These are phyloP conservation scores for Paracorniculantispora psalliotae DNA, from an alignment of 2,329 filamentous ascomycete species.

Conservation along the genomic window DNA sequence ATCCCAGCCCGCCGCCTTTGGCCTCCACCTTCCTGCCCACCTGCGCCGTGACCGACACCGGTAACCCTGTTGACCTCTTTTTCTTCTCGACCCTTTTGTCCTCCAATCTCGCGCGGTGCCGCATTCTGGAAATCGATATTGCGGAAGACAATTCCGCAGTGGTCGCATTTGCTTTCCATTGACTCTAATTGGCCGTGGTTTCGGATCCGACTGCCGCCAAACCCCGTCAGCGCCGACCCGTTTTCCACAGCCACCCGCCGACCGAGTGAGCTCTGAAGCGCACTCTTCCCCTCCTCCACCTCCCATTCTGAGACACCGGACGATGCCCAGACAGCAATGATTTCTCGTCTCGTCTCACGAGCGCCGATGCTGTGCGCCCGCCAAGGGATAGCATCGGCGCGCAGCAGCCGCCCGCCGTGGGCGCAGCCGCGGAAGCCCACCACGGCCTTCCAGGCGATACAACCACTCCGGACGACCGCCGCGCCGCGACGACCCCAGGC, in stretches of 20 bases:
- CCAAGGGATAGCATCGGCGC: conserved; percentile 23
- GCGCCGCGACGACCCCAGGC: conserved; percentile 24
- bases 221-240: background rate
- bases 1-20: background rate
- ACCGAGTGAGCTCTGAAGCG: background rate
- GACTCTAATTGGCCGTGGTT: background rate
- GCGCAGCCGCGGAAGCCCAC: conserved; percentile 23
- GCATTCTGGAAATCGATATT: background rate
- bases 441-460: conserved; percentile 24
- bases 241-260: background rate
- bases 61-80: conserved; percentile 4
- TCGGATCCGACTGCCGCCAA: background rate
- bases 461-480: conserved; percentile 30
- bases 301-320: background rate
- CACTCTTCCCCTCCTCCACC: background rate
- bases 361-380: conserved; percentile 28
- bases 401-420: conserved; percentile 25
- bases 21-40: conserved; percentile 3
- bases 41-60: background rate
- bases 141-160: background rate
- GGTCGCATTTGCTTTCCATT: background rate
- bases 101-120: background rate
- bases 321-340: conserved; percentile 25
- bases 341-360: conserved; percentile 31
- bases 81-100: background rate